A percentile compares a stretch with the other conserved stretches of the same genome.
These are phyloP conservation scores for Phytophthora ohioensis DNA, from an alignment of 352 stramenopile genomes.

Conservation along the genomic window DNA sequence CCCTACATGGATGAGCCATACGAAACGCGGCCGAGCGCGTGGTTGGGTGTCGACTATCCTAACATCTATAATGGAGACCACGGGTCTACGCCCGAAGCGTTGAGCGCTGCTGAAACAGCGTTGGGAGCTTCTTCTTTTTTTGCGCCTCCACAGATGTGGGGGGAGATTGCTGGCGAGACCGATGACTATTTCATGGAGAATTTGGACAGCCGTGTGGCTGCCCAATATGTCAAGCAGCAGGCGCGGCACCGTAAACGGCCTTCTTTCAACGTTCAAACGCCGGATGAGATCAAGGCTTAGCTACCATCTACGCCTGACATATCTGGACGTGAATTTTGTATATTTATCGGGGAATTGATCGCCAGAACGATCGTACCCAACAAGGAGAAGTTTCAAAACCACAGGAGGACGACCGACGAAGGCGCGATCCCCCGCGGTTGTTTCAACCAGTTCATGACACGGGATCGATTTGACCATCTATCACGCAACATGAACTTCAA, in stretches of 20 bases:
- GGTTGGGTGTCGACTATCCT: too few species aligned
- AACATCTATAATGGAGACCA: too few species aligned
- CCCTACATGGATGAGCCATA: too few species aligned
- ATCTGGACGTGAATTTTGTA: not conserved
- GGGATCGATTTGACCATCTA: slow-evolving; percentile 13
- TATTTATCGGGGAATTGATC: not conserved
- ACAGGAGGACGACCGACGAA: slow-evolving; percentile 4
- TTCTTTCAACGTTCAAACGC: not conserved
- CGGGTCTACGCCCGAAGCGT: too few species aligned
- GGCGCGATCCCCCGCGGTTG: not conserved
- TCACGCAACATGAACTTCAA: slow-evolving; percentile 20
- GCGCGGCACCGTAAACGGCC: not conserved
- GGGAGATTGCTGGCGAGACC: not conserved
- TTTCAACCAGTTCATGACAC: slow-evolving; percentile 3
- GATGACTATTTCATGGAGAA: slow-evolving; percentile 3
- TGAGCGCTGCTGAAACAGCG: not conserved
- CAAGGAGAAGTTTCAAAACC: slow-evolving; percentile 3
- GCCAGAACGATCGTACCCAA: slow-evolving; percentile 6
- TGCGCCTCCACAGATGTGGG: not conserved
- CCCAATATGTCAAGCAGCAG: slow-evolving; percentile 5
- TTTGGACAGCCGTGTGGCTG: not conserved
- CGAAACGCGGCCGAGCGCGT: too few species aligned
- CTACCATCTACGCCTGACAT: not conserved
- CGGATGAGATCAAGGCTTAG: not conserved
- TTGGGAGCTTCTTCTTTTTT: not conserved